Percentiles rank a stretch among this genome's conserved stretches.
Evolutionary conservation across 208 protist species (phyloP).

Genomic region (Wallacemonas collosoma): DNA sequence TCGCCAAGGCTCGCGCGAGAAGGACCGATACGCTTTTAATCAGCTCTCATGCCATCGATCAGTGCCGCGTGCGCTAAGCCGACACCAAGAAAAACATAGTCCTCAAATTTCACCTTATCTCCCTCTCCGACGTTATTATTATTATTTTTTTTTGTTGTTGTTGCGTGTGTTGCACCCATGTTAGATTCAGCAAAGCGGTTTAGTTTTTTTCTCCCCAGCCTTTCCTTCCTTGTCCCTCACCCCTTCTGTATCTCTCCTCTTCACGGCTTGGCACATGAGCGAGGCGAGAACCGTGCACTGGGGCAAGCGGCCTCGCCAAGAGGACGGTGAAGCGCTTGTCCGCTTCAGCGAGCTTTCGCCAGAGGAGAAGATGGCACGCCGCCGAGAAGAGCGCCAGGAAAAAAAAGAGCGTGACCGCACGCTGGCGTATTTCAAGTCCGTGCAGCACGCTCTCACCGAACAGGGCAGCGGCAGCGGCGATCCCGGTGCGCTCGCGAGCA

Average conservation of each 20-base stretch:
- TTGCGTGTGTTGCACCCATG: neutral
- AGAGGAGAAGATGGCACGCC: slow-evolving; percentile 62
- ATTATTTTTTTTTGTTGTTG: slow-evolving; percentile 15
- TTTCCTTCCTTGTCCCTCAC: slow-evolving; percentile 12
- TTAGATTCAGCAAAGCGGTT: neutral
- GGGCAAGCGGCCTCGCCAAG: slow-evolving; percentile 57
- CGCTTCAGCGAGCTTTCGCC: slow-evolving; percentile 81
- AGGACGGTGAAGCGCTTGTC: slow-evolving; percentile 35
- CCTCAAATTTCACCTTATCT: neutral
- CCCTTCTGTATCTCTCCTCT: slow-evolving; percentile 6
- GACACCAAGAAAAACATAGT: too few relatives aligned
- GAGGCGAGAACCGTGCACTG: slow-evolving; percentile 29
- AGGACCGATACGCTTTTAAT: too few relatives aligned
- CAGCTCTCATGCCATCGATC: too few relatives aligned
- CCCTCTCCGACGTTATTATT: slow-evolving; percentile 12
- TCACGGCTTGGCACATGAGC: slow-evolving; percentile 5
- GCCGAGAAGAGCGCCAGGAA: slow-evolving; percentile 73
- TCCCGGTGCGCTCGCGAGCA: slow-evolving; percentile 46
- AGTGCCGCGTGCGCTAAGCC: too few relatives aligned
- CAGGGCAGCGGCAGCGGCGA: slow-evolving; percentile 55
- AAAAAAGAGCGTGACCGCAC: slow-evolving; percentile 91
- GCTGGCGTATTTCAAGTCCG: slow-evolving; percentile 82
- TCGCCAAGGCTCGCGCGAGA: too few relatives aligned
- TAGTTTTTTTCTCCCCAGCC: slow-evolving; percentile 11
- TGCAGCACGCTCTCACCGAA: slow-evolving; percentile 72